Conservation (phyloP, 768 basidiomycete genomes). For the Suillus variegatus region DNA sequence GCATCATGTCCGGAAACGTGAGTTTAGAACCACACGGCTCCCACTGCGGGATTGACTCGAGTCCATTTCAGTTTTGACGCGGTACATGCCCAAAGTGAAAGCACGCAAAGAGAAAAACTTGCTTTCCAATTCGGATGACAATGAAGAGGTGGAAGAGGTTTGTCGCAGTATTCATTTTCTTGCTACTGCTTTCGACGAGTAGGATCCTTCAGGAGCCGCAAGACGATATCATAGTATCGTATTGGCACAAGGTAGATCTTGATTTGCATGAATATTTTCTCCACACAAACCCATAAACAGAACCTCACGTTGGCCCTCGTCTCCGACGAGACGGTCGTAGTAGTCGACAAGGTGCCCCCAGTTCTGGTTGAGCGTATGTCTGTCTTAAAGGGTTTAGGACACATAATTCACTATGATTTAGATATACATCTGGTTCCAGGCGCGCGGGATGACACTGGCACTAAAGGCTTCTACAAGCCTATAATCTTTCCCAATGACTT, state of each 20-base stretch:
- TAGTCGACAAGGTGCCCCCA: constrained; percentile 55
- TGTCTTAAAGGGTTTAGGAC: constrained; percentile 3
- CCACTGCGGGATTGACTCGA: constrained; percentile 7
- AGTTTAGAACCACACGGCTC: constrained; percentile 25
- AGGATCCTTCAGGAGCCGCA: constrained; percentile 30
- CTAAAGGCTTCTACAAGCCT: constrained; percentile 77
- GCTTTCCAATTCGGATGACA: constrained; percentile 44
- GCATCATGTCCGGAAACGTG: constrained; percentile 76
- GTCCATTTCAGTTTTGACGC: constrained; percentile 72
- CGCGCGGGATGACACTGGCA: constrained; percentile 63
- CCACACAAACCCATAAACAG: constrained; percentile 36
- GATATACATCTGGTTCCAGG: constrained; percentile 65
- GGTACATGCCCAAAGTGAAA: constrained; percentile 75
- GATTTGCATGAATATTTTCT: constrained; percentile 4
- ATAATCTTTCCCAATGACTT: constrained; percentile 94
- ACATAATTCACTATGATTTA: constrained; percentile 26
- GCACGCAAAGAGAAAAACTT: constrained; percentile 84
- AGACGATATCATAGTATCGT: constrained; percentile 68
- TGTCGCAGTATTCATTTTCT: constrained; percentile 12
- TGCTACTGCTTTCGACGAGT: constrained; percentile 9
- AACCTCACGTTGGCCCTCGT: constrained; percentile 89
- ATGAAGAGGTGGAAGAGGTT: constrained; percentile 55
- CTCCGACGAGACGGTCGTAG: constrained; percentile 62
- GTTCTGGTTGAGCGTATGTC: constrained; percentile 64
- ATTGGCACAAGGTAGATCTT: constrained; percentile 74